phyloP scores from a whole-genome alignment of 2,329 filamentous ascomycete species.

The Calonectria henricotiae region DNA sequence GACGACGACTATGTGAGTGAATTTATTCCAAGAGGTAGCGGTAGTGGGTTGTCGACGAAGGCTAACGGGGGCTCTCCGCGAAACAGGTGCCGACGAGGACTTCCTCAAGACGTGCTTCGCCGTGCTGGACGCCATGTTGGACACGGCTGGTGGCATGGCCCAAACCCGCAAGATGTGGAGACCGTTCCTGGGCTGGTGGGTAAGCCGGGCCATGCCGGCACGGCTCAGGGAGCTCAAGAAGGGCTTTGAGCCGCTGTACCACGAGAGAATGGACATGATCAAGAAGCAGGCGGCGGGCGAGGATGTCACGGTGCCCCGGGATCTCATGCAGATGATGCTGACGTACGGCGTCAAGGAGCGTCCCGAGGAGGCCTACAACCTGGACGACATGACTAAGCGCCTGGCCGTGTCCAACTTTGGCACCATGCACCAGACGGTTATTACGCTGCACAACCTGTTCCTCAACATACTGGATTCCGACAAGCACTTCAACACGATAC shows the following conservation, averaged over 20 bases:
- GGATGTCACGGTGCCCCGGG: conserved; percentile 50
- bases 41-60: neutral
- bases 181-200: conserved; percentile 52
- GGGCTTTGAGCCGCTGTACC: conserved; percentile 37
- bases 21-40: neutral
- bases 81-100: conserved; percentile 55
- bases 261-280: conserved; percentile 37
- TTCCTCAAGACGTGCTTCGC: conserved; percentile 56
- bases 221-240: conserved; percentile 49
- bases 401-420: conserved; percentile 25
- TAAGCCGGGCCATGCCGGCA: conserved; percentile 51
- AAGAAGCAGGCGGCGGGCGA: conserved; percentile 36
- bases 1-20: conserved; percentile 51
- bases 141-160: conserved; percentile 17
- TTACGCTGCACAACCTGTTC: conserved; percentile 16
- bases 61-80: neutral
- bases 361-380: conserved; percentile 54
- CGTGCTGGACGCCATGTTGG: conserved; percentile 52
- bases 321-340: conserved; percentile 63
- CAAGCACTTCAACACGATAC: conserved; percentile 13
- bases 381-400: conserved; percentile 23
- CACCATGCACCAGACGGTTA: conserved; percentile 24
- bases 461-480: conserved; percentile 24
- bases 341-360: conserved; percentile 59
- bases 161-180: conserved; percentile 22